phyloP scores from a whole-genome alignment of 2,329 filamentous ascomycete genomes.

The Blastomyces percursus region DNA sequence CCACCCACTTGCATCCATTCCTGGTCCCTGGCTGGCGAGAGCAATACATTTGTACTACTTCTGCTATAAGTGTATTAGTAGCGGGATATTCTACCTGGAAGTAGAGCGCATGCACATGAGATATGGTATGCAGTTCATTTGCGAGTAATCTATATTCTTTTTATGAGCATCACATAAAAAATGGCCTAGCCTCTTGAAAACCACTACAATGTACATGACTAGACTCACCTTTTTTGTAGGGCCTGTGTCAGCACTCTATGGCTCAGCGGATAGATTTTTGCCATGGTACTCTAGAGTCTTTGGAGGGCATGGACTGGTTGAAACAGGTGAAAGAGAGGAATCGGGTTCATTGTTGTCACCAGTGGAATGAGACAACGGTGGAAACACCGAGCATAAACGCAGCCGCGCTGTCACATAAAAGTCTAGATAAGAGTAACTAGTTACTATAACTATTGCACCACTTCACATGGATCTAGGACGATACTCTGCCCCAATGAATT shows the following conservation, averaged over 20 bases:
- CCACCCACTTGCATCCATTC: conserved; percentile 22
- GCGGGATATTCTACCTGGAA: not conserved
- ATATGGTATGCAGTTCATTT: not conserved
- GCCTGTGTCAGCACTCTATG: not conserved
- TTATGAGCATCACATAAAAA: not conserved
- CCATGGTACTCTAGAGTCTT: not conserved
- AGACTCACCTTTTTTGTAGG: not conserved
- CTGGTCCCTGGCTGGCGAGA: conserved; percentile 20
- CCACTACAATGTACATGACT: not conserved
- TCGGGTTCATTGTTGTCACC: not conserved
- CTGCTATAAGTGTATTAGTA: not conserved
- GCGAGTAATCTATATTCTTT: not conserved
- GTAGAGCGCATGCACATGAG: not conserved
- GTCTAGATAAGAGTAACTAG: too few species aligned
- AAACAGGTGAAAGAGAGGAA: not conserved
- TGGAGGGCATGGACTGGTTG: not conserved
- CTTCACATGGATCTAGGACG: too few species aligned
- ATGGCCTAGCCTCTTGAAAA: not conserved
- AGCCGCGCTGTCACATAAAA: too few species aligned
- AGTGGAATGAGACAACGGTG: not conserved
- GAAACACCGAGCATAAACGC: too few species aligned
- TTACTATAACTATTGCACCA: too few species aligned
- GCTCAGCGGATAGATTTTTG: not conserved
- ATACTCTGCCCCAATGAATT: too few species aligned
- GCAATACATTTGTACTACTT: conserved; percentile 6